Base-by-base conservation (phyloP, 176 grass and related monocot genomes). In the Rhynchospora tenuis region DNA sequence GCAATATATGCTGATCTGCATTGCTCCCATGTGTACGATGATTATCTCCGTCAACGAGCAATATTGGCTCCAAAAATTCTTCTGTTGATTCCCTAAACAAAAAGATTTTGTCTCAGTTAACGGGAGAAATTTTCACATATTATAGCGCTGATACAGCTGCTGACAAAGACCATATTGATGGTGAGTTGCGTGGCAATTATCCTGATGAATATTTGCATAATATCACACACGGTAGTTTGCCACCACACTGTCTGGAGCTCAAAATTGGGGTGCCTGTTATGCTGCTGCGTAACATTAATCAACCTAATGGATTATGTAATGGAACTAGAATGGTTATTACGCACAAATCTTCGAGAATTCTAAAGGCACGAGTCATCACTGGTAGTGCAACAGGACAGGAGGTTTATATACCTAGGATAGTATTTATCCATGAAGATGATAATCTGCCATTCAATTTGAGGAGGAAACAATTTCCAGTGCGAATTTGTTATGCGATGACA, bases 251-350 rank as follows among this genome's bases (percentile, higher is more conserved):
- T 63, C 65, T n/a, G n/a, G n/a, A n/a, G n/a, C n/a, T n/a, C n/a
- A n/a, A n/a, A n/a, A n/a, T n/a, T n/a, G n/a, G n/a, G 17, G n/a
- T 72, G 12, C 83, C 70, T 64, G 43, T 85, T 8, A 85, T 85
- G 70, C 42, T 85, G 28, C 38, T n/a, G n/a, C n/a, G n/a, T n/a
- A n/a, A n/a, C n/a, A n/a, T n/a, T n/a, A n/a, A n/a, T n/a, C n/a
- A n/a, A 73, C n/a, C 1, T 2, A 28, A 24, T 73, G 66, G 83
- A 7, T 68, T 84, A 19, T 84, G 83, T 31, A 84, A 76, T 59
- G 83, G 83, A 19, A 84, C 67, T 7, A 24, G 67, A 19, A 46
- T 84, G 5, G 58, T 84, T 23, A 61, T 84, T 57, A 76, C 83
- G 51, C 44, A 84, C 4, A 24, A 71, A 58, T 46, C 23, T 22